phyloP scores from a whole-genome alignment of 371 early-diverging fungal species.

The Mortierella sp. region DNA sequence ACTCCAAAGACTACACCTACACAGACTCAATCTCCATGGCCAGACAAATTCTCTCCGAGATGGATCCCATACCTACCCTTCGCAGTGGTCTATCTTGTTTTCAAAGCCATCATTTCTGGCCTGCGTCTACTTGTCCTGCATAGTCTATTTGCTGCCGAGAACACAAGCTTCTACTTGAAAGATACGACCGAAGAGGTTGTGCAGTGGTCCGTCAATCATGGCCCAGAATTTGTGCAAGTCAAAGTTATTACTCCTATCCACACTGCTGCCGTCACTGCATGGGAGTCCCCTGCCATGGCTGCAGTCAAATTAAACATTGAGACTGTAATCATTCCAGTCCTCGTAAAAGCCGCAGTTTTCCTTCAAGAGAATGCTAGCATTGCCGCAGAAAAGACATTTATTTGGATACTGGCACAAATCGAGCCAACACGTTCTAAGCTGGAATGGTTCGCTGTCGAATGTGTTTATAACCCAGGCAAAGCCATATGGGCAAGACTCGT shows the following conservation, averaged over 20 bases:
- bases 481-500: conserved; percentile 29
- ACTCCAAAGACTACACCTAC: not conserved
- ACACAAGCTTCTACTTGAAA: conserved; percentile 5
- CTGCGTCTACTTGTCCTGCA: conserved; percentile 37
- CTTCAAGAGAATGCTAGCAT: not conserved
- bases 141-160: conserved; percentile 31
- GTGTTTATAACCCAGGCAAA: conserved; percentile 25
- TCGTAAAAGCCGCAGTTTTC: not conserved
- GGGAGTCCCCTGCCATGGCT: conserved; percentile 25
- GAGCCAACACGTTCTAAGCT: conserved; percentile 17
- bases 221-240: conserved; percentile 28
- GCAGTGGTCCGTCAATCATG: conserved; percentile 30
- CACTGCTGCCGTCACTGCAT: not conserved
- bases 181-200: conserved; percentile 7
- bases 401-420: not conserved
- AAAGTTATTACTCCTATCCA: conserved; percentile 17
- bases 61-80: conserved; percentile 55
- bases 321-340: conserved; percentile 18
- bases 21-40: conserved; percentile 14
- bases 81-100: conserved; percentile 39
- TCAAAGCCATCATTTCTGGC: conserved; percentile 29
- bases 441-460: conserved; percentile 39
- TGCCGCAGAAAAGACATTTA: not conserved
- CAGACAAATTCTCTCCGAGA: conserved; percentile 28
- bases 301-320: conserved; percentile 5